phyloP scores from a whole-genome alignment of 805 yeast species.

The Zygosaccharomyces bailii region DNA sequence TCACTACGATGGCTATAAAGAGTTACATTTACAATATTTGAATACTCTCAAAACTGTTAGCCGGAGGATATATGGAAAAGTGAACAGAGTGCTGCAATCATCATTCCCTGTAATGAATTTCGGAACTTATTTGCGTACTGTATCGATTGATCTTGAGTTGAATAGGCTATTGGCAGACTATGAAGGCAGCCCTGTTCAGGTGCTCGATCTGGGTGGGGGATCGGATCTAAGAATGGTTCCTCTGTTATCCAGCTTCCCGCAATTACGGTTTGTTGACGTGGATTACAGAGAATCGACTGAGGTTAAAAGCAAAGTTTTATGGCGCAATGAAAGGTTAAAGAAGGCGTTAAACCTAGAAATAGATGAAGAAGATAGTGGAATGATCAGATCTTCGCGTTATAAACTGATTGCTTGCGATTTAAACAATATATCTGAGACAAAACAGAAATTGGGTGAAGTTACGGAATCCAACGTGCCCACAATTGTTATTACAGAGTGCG shows the following conservation, averaged over 20 bases:
- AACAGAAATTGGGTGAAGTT: constrained; percentile 20
- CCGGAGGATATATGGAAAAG: constrained; percentile 22
- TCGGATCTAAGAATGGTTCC: constrained; percentile 55
- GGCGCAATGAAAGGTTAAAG: constrained; percentile 11
- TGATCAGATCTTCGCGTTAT: constrained; percentile 22
- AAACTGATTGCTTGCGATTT: constrained; percentile 37
- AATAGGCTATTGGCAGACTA: constrained; percentile 38
- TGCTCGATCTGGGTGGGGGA: constrained; percentile 64
- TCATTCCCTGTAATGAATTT: constrained; percentile 66
- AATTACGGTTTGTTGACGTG: constrained; percentile 44
- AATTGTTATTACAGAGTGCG: constrained; percentile 54
- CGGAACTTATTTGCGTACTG: constrained; percentile 64
- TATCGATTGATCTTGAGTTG: constrained; percentile 47
- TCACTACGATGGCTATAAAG: constrained; percentile 16
- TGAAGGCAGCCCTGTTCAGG: constrained; percentile 40
- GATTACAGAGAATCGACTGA: constrained; percentile 48
- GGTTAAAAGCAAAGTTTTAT: constrained; percentile 38
- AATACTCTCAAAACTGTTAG: constrained; percentile 19
- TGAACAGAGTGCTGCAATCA: constrained; percentile 18
- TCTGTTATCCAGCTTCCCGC: constrained; percentile 30
- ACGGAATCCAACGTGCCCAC: constrained; percentile 40
- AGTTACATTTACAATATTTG: constrained; percentile 25
- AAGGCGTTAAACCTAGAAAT: constrained; percentile 6
- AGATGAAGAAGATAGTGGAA: constrained; percentile 30
- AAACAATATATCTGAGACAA: constrained; percentile 30